Conservation (phyloP, 805 yeast species). For the Kuraishia floccosa region DNA sequence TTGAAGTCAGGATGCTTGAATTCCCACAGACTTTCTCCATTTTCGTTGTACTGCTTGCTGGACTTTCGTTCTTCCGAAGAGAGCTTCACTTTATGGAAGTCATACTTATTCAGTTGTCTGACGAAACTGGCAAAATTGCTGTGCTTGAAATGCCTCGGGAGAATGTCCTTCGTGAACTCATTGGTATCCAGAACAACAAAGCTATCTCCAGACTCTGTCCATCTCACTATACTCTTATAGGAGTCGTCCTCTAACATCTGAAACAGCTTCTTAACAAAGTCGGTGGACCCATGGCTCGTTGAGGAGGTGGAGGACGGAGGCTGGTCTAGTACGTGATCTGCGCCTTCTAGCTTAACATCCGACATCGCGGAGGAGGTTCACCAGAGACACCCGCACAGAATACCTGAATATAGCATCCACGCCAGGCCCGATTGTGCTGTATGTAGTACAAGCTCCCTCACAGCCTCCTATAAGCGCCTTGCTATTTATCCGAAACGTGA, state of each 20-base stretch:
- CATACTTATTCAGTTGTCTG: conserved; percentile 91
- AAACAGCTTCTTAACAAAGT: conserved; percentile 68
- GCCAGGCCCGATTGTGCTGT: no score
- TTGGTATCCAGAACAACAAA: conserved; percentile 86
- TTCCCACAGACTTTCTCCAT: conserved; percentile 85
- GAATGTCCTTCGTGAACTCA: conserved; percentile 77
- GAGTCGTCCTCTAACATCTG: conserved; percentile 77
- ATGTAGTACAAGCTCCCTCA: no score
- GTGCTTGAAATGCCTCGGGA: conserved; percentile 92
- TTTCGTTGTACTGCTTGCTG: conserved; percentile 49
- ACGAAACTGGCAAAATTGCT: conserved; percentile 92
- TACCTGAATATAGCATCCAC: no score
- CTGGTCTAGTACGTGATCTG: no score
- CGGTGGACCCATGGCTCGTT: conserved; percentile 39
- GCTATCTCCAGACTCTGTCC: conserved; percentile 81
- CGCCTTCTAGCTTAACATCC: no score
- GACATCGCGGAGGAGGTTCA: no score
- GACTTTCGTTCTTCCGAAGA: conserved; percentile 46
- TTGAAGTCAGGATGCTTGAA: conserved; percentile 86
- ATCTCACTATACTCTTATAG: conserved; percentile 66
- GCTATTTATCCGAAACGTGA: no score
- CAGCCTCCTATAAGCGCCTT: no score
- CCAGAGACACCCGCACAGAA: neutral
- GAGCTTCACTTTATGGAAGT: conserved; percentile 88
- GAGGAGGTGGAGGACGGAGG: neutral